Base-by-base conservation (phyloP, 768 basidiomycete species). In the Boletus vermiculosoides region DNA sequence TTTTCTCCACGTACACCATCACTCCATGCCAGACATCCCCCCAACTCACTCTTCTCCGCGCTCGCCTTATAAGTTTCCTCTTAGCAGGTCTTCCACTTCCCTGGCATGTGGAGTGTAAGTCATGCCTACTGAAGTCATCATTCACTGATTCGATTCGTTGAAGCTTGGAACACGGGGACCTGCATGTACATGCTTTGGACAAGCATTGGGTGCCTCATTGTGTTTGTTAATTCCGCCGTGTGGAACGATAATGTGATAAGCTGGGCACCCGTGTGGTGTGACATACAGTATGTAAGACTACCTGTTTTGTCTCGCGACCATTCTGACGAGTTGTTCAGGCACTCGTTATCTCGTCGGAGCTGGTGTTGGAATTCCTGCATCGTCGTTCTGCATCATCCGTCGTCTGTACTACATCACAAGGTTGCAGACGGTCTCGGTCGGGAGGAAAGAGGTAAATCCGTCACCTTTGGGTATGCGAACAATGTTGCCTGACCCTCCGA, bases 341-440 rank as follows among this genome's bases (percentile, higher is more conserved):
- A 57, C 81, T 20, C 74, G 74, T 34, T 72, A 85, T 59, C 68
- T 80, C n/a, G 56, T 81, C 28, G 80, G 77, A 18, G 62, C 68
- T 39, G 5, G 12, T 15, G 41, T 42, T 7, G 84, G 76, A 1
- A 75, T 84, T 56, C 82, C 84, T 6, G 78, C 81, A 2, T 74
- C 80, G 11, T 80, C 80, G 5, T 73, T 84, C 5, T 83, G 81
- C 66, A 85, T 85, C 66, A 83, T 82, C 62, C 79, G 82, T n/a
- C 80, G 86, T 16, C 78, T 90, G 7, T 87, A 86, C 68, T 73
- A 78, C 58, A 85, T 87, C 47, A 78, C 61, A 9, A 54, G 40
- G 6, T 9, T 57, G 13, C 44, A 31, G 45, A 48, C 28, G 9
- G 31, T 45, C 30, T 45, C 45, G n/a, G 23, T 53, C 8, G 18